Conservation (phyloP, 1,139 yeast species). For the Eremothecium gossypii region DNA sequence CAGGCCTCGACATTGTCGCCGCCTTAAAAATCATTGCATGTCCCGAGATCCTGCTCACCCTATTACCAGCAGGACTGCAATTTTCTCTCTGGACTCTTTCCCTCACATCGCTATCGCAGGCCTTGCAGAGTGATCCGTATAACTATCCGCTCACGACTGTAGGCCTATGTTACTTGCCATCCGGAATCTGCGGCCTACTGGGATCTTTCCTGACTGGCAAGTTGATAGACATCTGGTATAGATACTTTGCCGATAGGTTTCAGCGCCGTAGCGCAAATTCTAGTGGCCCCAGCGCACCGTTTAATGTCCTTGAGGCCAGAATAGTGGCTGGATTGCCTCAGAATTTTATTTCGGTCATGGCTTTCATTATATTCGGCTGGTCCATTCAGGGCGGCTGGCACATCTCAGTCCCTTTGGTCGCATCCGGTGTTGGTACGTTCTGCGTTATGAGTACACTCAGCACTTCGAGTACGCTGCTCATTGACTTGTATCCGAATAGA, state of each 20-base stretch:
- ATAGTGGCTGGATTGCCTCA: constrained; percentile 35
- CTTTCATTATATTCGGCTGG: constrained; percentile 62
- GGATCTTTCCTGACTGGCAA: constrained; percentile 45
- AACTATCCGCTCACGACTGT: constrained; percentile 44
- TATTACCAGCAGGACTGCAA: constrained; percentile 53
- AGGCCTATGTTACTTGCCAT: constrained; percentile 57
- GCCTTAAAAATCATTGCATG: constrained; percentile 33
- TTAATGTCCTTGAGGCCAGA: constrained; percentile 43
- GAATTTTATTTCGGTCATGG: constrained; percentile 30
- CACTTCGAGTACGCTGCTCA: constrained; percentile 45
- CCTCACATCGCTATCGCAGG: constrained; percentile 53
- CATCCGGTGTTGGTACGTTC: constrained; percentile 45
- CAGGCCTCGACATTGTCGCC: constrained; percentile 36
- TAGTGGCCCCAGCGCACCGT: constrained; percentile 21
- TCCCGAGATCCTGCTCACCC: constrained; percentile 32
- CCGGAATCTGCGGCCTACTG: constrained; percentile 45
- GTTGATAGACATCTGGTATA: constrained; percentile 39
- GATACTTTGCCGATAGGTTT: constrained; percentile 17
- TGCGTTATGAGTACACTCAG: constrained; percentile 46
- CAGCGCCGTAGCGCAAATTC: constrained; percentile 22
- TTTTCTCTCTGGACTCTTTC: constrained; percentile 65
- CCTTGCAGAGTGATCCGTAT: constrained; percentile 39
- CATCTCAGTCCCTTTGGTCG: constrained; percentile 47
- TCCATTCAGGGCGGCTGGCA: constrained; percentile 42
- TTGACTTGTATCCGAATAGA: constrained; percentile 51